phyloP scores from a whole-genome alignment of 345 rosid genomes.

The Rhizophora apiculata region DNA sequence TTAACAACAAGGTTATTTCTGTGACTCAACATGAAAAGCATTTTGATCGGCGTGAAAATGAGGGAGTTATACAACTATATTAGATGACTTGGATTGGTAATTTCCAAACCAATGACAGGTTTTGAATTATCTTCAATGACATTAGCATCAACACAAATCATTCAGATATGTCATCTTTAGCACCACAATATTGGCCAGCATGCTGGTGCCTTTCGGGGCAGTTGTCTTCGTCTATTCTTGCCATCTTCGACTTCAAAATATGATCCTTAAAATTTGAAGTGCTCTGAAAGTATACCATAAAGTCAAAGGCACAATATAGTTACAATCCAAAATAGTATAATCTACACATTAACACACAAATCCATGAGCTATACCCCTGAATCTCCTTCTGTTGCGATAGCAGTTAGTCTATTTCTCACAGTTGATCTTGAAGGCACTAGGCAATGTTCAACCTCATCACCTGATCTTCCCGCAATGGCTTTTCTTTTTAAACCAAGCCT shows the following conservation, averaged over 20 bases:
- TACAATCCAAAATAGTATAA: not conserved
- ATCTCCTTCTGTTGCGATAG: conserved; percentile 63
- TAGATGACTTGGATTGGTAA: not conserved
- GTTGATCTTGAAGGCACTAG: conserved; percentile 76
- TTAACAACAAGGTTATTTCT: no score
- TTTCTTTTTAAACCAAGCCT: conserved; percentile 72
- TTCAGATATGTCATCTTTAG: conserved; percentile 72
- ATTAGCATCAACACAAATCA: conserved; percentile 27
- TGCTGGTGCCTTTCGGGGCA: conserved; percentile 48
- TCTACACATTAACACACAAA: not conserved
- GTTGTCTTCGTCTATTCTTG: no score
- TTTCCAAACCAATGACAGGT: not conserved
- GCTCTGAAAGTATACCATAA: no score
- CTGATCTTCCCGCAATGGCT: conserved; percentile 77
- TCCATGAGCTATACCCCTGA: conserved; percentile 49
- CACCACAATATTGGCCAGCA: conserved; percentile 52
- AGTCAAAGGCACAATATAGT: conserved; percentile 2
- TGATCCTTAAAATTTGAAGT: conserved; percentile 35
- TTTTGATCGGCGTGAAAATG: not conserved
- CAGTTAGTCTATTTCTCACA: conserved; percentile 57
- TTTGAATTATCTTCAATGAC: not conserved
- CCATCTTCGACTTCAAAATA: no score
- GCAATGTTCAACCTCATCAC: conserved; percentile 83
- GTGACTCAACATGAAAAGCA: no score
- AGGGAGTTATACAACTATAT: no score